Percentiles rank a stretch among this genome's conserved stretches.
Evolutionary conservation across 2,329 filamentous ascomycete species (phyloP).

Genomic region (Neofusicoccum cordaticola): DNA sequence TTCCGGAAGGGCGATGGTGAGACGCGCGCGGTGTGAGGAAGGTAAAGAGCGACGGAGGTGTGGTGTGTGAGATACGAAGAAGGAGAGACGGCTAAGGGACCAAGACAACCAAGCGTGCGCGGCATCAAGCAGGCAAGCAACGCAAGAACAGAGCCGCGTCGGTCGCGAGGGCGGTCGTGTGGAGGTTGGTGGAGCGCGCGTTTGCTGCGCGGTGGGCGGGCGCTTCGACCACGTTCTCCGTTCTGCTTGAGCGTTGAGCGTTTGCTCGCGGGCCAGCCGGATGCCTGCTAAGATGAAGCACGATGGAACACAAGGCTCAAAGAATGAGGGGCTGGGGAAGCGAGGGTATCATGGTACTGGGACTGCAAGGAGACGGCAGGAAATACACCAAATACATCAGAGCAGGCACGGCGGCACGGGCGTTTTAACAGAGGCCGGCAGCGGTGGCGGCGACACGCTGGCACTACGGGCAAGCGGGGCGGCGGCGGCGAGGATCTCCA

Average conservation of each 20-base stretch:
- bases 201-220: not conserved
- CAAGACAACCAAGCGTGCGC: not conserved
- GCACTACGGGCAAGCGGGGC: not conserved
- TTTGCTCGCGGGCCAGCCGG: not conserved
- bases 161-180: not conserved
- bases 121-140: slow-evolving; percentile 5
- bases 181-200: not conserved
- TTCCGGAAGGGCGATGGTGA: slow-evolving; percentile 4
- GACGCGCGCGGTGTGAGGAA: slow-evolving; percentile 6
- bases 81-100: not conserved
- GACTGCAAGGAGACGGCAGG: slow-evolving; percentile 4
- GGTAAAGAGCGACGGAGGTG: slow-evolving; percentile 2
- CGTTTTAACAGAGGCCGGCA: not conserved
- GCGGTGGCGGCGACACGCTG: not conserved
- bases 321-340: slow-evolving; percentile 15
- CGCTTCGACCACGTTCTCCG: slow-evolving; percentile 2
- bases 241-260: not conserved
- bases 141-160: not conserved
- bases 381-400: not conserved
- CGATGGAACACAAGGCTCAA: slow-evolving; percentile 4
- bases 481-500: not conserved
- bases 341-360: slow-evolving; percentile 14
- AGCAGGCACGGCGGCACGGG: not conserved
- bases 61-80: not conserved
- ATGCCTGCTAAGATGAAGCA: slow-evolving; percentile 11